Evolutionary conservation across 805 yeast species (phyloP).

Genomic region (Yueomyces sinensis): DNA sequence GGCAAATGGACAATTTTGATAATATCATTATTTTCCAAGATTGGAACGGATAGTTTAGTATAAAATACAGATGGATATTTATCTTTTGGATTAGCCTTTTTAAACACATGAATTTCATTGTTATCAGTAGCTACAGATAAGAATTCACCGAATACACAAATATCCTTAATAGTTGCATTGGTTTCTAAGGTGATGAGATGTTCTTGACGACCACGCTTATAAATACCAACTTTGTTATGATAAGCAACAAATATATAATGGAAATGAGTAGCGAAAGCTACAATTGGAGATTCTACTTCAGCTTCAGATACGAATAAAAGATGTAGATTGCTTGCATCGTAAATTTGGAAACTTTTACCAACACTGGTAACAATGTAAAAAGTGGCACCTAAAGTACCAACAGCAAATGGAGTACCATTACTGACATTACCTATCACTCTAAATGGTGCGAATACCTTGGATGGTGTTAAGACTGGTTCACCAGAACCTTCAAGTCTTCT

Average conservation of each 20-base stretch:
- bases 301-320: conserved; percentile 73
- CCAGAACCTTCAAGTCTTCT: conserved; percentile 7
- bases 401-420: conserved; percentile 70
- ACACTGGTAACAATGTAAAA: conserved; percentile 83
- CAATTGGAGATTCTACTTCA: conserved; percentile 59
- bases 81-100: conserved; percentile 25
- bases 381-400: conserved; percentile 79
- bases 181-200: conserved; percentile 24
- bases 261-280: conserved; percentile 63
- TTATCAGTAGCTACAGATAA: conserved; percentile 42
- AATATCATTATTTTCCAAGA: conserved; percentile 53
- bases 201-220: conserved; percentile 62
- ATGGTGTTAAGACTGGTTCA: conserved; percentile 13
- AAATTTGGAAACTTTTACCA: conserved; percentile 82
- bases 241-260: conserved; percentile 74
- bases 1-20: conserved; percentile 59
- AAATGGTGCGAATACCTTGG: conserved; percentile 73
- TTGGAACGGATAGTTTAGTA: conserved; percentile 44
- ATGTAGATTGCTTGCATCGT: conserved; percentile 79
- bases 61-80: conserved; percentile 50
- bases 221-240: conserved; percentile 61
- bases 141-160: conserved; percentile 67
- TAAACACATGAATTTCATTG: conserved; percentile 40
- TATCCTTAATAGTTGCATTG: conserved; percentile 28
- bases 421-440: conserved; percentile 88